Conservation (phyloP, 148 eudicot species). For the Fagopyrum tataricum region DNA sequence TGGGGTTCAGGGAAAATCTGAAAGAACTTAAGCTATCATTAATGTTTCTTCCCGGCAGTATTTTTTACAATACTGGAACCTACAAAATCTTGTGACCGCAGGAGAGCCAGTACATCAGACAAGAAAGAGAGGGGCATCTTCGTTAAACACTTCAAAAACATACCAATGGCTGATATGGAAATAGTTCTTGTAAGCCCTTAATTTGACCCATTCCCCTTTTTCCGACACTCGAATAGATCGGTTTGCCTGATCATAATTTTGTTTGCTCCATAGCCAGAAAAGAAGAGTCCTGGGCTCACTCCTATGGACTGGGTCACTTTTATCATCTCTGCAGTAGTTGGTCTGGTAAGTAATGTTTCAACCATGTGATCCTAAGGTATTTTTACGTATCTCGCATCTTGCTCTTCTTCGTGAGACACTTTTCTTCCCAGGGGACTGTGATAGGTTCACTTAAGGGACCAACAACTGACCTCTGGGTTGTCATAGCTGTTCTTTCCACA, state of each 20-base stretch:
- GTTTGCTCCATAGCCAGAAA: constrained; percentile 64
- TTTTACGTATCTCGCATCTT: not conserved
- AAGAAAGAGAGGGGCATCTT: constrained; percentile 72
- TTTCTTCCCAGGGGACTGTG: constrained; percentile 63
- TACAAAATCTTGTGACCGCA: constrained; percentile 17
- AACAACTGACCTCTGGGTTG: constrained; percentile 79
- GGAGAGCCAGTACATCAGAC: constrained; percentile 51
- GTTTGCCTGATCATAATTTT: constrained; percentile 4
- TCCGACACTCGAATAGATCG: not conserved
- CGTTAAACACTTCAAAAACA: constrained; percentile 93
- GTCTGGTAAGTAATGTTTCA: constrained; percentile 57
- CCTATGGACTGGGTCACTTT: constrained; percentile 99
- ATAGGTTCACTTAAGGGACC: constrained; percentile 70
- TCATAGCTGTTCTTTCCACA: constrained; percentile 69
- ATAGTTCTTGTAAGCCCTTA: constrained; percentile 67
- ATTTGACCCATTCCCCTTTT: not conserved
- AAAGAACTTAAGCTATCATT: not conserved
- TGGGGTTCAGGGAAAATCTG: not conserved
- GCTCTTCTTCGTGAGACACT: not conserved
- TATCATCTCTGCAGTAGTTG: constrained; percentile 78
- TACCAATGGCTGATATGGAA: constrained; percentile 99
- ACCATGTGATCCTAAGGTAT: not conserved
- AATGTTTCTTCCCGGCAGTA: not conserved
- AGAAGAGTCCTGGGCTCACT: constrained; percentile 90
- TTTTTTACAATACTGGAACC: not conserved